Evolutionary conservation across 345 rosid species (phyloP).

Genomic region (Isatis tinctoria): DNA sequence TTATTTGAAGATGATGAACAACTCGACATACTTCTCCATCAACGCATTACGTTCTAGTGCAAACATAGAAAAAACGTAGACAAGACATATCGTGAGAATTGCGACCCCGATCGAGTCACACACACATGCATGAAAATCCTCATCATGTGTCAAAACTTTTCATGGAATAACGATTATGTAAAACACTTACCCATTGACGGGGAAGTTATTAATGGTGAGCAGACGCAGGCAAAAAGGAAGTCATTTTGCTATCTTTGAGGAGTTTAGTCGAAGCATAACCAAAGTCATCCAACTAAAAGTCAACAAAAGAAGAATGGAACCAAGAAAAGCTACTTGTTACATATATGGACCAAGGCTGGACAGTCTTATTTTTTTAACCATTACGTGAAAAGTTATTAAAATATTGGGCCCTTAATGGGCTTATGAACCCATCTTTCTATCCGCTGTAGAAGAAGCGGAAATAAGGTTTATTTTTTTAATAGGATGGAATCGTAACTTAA

Average conservation of each 20-base stretch:
- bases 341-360: no score
- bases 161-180: not conserved
- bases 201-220: not conserved
- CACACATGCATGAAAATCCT: not conserved
- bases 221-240: not conserved
- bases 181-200: not conserved
- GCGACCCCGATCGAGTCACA: not conserved
- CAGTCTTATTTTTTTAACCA: no score
- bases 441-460: no score
- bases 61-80: not conserved
- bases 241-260: not conserved
- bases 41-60: not conserved
- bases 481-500: not conserved
- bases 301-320: slow-evolving; percentile 2
- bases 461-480: not conserved
- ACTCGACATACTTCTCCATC: not conserved
- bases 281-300: slow-evolving; percentile 13
- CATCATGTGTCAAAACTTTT: not conserved
- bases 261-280: not conserved
- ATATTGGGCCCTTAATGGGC: not conserved
- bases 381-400: not conserved
- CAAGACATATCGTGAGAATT: not conserved
- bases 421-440: not conserved
- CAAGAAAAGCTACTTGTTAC: not conserved
- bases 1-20: not conserved